Evolutionary conservation across 2,329 filamentous ascomycete species (phyloP).

Genomic region (Aspergillus piperis): DNA sequence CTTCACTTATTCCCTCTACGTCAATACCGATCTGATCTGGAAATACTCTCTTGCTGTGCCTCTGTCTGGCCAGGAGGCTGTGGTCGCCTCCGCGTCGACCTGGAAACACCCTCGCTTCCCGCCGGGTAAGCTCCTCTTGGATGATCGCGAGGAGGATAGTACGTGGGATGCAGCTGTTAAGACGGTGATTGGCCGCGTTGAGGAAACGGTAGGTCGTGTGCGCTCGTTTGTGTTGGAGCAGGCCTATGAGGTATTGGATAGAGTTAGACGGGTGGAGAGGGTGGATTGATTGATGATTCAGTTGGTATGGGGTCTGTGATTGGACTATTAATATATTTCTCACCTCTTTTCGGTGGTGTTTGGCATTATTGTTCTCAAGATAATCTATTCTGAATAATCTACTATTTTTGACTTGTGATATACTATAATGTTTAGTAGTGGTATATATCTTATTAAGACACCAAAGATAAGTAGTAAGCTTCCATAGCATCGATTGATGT

Average conservation of each 20-base stretch:
- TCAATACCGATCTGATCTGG: conserved; percentile 81
- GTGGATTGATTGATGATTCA: conserved; percentile 13
- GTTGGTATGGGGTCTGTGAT: too few relatives aligned
- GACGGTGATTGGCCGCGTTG: conserved; percentile 22
- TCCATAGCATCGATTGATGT: not conserved
- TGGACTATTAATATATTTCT: too few relatives aligned
- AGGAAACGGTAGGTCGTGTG: conserved; percentile 17
- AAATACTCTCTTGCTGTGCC: conserved; percentile 49
- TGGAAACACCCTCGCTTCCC: conserved; percentile 24
- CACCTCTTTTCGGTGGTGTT: too few relatives aligned
- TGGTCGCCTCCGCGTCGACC: conserved; percentile 4
- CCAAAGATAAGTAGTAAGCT: too few relatives aligned
- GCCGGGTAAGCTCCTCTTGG: conserved; percentile 36
- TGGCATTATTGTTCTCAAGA: too few relatives aligned
- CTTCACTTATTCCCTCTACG: conserved; percentile 76
- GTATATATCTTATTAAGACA: too few relatives aligned
- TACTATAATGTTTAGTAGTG: too few relatives aligned
- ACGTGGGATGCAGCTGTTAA: conserved; percentile 26
- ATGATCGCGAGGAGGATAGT: conserved; percentile 22
- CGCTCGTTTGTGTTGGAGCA: conserved; percentile 12
- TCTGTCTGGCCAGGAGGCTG: conserved; percentile 17
- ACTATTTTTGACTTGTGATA: too few relatives aligned
- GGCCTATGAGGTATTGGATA: conserved; percentile 21
- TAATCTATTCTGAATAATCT: too few relatives aligned
- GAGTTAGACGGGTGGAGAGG: conserved; percentile 20